Evolutionary conservation across 2,329 filamentous ascomycete genomes (phyloP).

Genomic region (Colletotrichum neosansevieriae): DNA sequence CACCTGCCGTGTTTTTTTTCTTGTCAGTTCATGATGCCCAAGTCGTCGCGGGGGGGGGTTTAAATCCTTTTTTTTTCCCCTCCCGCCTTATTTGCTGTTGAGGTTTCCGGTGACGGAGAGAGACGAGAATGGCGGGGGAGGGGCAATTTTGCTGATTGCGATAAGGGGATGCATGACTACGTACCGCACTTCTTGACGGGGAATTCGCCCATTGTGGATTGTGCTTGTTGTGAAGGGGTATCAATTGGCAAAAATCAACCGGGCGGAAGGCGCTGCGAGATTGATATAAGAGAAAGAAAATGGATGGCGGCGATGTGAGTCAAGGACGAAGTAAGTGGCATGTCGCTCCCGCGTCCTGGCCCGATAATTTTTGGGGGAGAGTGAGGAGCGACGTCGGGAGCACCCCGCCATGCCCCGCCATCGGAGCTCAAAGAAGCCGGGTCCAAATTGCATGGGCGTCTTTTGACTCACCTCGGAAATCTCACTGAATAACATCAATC

Average conservation of each 20-base stretch:
- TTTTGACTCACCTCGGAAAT: too few relatives aligned
- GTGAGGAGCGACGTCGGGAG: conserved; percentile 35
- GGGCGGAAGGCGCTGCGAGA: background rate
- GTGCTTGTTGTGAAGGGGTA: background rate
- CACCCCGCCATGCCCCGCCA: conserved; percentile 43
- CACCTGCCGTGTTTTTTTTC: conserved; percentile 59
- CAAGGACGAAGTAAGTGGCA: conserved; percentile 28
- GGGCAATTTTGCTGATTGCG: background rate
- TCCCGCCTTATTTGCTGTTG: background rate
- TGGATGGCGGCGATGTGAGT: conserved; percentile 35
- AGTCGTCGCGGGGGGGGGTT: background rate
- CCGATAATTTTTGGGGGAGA: conserved; percentile 25
- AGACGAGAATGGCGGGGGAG: conserved; percentile 38
- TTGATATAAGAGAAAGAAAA: conserved; percentile 14
- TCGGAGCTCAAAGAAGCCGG: conserved; percentile 26
- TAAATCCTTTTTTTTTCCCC: too few relatives aligned
- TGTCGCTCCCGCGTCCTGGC: conserved; percentile 21
- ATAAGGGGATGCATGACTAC: conserved; percentile 42
- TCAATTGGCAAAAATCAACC: conserved; percentile 18
- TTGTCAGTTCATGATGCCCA: conserved; percentile 2
- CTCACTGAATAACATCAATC: too few relatives aligned
- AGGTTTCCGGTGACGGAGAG: conserved; percentile 27
- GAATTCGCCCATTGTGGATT: conserved; percentile 53
- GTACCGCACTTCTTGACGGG: conserved; percentile 71
- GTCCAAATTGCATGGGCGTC: background rate